Percentiles rank a stretch among this genome's conserved stretches.
phyloP scores from a whole-genome alignment of 371 early-diverging fungal species.

The Synchytrium microbalum region DNA sequence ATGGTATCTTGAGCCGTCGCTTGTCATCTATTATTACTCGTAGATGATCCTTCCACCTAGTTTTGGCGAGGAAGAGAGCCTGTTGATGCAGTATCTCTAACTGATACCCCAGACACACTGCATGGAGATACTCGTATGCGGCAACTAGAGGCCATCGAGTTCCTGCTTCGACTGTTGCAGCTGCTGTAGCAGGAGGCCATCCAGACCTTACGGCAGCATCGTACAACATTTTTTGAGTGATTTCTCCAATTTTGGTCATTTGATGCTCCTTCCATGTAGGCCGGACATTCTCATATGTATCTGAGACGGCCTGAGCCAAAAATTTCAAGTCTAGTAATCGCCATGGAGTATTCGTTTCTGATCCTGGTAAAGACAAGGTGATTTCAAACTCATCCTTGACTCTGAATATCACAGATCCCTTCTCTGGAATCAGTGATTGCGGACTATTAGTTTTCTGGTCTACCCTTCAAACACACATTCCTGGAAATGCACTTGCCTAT shows the following conservation, averaged over 20 bases:
- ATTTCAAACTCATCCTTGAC: slow-evolving; percentile 28
- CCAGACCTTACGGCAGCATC: neutral
- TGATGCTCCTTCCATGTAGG: slow-evolving; percentile 19
- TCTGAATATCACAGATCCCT: slow-evolving; percentile 24
- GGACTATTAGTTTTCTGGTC: neutral
- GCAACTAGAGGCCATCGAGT: slow-evolving; percentile 19
- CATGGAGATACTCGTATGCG: slow-evolving; percentile 16
- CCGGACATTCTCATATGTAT: slow-evolving; percentile 19
- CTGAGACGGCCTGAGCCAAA: slow-evolving; percentile 18
- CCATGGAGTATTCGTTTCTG: slow-evolving; percentile 18
- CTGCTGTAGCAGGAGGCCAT: neutral
- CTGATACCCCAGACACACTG: slow-evolving; percentile 15
- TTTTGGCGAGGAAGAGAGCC: neutral
- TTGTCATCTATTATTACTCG: slow-evolving; percentile 1
- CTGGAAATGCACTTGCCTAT: slow-evolving; percentile 17
- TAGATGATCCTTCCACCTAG: slow-evolving; percentile 20
- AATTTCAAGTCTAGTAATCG: slow-evolving; percentile 22
- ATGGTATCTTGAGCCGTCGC: neutral
- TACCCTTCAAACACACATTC: neutral
- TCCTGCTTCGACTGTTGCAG: neutral
- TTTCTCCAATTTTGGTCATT: slow-evolving; percentile 10
- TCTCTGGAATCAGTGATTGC: slow-evolving; percentile 13
- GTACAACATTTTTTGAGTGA: slow-evolving; percentile 9
- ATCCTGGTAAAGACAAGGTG: slow-evolving; percentile 22
- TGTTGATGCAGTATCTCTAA: slow-evolving; percentile 21